A percentile compares a stretch with the other conserved stretches of the same genome.
Conservation (phyloP, 768 basidiomycete species). For the Serendipita indica region DNA sequence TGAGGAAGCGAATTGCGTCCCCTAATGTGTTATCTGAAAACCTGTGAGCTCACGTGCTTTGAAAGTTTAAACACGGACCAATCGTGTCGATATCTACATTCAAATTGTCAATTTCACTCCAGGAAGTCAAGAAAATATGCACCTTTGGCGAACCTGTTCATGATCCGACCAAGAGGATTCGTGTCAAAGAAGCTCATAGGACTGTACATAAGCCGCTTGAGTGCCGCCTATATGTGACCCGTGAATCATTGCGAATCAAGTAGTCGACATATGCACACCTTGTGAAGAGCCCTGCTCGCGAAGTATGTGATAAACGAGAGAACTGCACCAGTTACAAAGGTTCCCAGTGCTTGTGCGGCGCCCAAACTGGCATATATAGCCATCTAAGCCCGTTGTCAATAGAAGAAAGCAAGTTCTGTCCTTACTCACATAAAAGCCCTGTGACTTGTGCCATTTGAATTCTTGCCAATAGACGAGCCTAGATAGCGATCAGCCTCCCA, state of each 20-base stretch:
- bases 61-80: conserved; percentile 24
- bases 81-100: conserved; percentile 57
- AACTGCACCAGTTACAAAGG: conserved; percentile 50
- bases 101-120: not conserved
- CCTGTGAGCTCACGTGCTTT: not conserved
- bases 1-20: conserved; percentile 64
- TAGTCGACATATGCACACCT: not conserved
- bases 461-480: conserved; percentile 84
- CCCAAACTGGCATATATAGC: conserved; percentile 66
- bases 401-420: not conserved
- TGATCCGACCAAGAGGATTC: conserved; percentile 69
- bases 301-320: conserved; percentile 61
- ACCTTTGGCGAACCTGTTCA: conserved; percentile 83
- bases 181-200: conserved; percentile 12
- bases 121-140: conserved; percentile 6
- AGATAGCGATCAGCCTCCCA: conserved; percentile 13
- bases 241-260: not conserved
- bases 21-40: conserved; percentile 3
- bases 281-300: conserved; percentile 55
- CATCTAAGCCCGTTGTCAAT: conserved; percentile 37
- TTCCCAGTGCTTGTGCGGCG: conserved; percentile 47
- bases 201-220: conserved; percentile 2
- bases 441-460: conserved; percentile 38
- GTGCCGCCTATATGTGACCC: not conserved
- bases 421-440: conserved; percentile 57